phyloP scores from a whole-genome alignment of 176 grass and related monocot genomes.

The Chloris gayana region DNA sequence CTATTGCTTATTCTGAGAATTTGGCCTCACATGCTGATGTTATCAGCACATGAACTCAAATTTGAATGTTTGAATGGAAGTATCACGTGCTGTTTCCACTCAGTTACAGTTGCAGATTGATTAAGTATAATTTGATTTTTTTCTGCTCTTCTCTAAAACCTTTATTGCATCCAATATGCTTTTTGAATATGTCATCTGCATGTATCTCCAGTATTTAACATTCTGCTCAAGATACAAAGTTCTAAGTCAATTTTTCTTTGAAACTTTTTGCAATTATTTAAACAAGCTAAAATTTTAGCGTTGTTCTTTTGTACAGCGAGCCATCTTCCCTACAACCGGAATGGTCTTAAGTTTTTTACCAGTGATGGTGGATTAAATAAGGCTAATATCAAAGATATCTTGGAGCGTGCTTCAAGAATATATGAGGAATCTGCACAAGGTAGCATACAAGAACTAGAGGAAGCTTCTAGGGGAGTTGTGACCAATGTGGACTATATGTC shows the following conservation, averaged over 20 bases:
- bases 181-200: not conserved
- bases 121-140: not conserved
- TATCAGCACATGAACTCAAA: too few relatives aligned
- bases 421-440: conserved; percentile 53
- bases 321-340: conserved; percentile 95
- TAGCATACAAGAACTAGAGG: conserved; percentile 46
- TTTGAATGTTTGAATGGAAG: too few relatives aligned
- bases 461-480: conserved; percentile 49
- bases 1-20: too few relatives aligned
- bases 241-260: not conserved
- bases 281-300: not conserved
- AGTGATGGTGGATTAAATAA: conserved; percentile 88
- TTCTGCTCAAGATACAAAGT: conserved; percentile 1
- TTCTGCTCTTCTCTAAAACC: conserved; percentile 9
- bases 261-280: conserved; percentile 1
- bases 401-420: conserved; percentile 67
- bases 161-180: not conserved
- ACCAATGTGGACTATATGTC: conserved; percentile 89
- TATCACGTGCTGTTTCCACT: not conserved
- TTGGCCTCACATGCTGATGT: too few relatives aligned
- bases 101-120: too few relatives aligned
- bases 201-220: not conserved
- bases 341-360: conserved; percentile 99
- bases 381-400: conserved; percentile 88
- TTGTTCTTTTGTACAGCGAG: conserved; percentile 69